Percentiles rank a stretch among this genome's conserved stretches.
Conservation (phyloP, 139 green algal species). For the Micractinium conductrix region DNA sequence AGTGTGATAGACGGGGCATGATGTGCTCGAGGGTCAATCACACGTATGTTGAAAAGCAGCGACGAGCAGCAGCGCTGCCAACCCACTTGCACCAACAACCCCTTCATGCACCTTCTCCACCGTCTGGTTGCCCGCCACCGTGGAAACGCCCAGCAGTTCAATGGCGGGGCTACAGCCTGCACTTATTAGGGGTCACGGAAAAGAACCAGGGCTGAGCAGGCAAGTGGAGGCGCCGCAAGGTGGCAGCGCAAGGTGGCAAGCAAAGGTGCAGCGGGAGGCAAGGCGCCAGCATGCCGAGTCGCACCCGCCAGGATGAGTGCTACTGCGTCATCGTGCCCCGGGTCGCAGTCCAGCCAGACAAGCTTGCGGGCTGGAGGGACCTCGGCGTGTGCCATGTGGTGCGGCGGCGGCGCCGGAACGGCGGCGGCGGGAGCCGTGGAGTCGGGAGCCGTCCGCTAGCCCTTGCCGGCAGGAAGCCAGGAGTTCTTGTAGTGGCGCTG, state of each 20-base stretch:
- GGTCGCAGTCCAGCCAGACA: slow-evolving; percentile 90
- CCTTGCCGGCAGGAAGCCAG: no score
- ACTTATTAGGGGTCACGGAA: not conserved
- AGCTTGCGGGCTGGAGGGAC: not conserved
- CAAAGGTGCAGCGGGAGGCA: no score
- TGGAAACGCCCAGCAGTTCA: slow-evolving; percentile 87
- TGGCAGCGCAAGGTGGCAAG: no score
- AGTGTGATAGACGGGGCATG: no score
- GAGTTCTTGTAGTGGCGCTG: no score
- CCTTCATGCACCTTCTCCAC: slow-evolving; percentile 84
- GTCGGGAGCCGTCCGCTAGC: no score
- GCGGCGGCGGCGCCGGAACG: no score
- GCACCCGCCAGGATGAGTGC: slow-evolving; percentile 88
- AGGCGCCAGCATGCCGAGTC: no score
- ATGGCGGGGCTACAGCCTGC: slow-evolving; percentile 63
- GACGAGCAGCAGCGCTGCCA: not conserved
- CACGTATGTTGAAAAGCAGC: not conserved
- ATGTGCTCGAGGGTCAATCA: no score
- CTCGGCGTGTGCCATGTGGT: no score
- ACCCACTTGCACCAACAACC: not conserved
- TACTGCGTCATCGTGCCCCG: slow-evolving; percentile 90
- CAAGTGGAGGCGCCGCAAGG: no score
- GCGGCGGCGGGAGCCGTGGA: no score
- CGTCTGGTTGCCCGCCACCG: slow-evolving; percentile 89
- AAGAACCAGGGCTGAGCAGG: not conserved